Percentiles rank a stretch among this genome's conserved stretches.
These are phyloP conservation scores for Fusarium chlamydosporum DNA, from an alignment of 2,329 filamentous ascomycete genomes.

Conservation along the genomic window DNA sequence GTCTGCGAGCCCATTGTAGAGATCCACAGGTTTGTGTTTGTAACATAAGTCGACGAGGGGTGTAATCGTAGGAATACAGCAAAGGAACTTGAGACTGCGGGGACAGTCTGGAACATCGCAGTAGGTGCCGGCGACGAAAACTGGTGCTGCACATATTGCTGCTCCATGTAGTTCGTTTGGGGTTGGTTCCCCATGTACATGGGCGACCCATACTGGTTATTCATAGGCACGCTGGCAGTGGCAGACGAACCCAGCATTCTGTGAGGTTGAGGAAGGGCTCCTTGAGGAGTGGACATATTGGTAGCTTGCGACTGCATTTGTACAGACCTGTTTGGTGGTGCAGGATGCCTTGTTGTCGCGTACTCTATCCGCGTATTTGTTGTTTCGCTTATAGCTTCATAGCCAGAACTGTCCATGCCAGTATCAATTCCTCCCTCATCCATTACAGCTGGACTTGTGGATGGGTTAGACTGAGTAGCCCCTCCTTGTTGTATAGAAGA, in stretches of 20 bases:
- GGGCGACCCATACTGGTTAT: conserved; percentile 57
- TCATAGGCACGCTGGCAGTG: conserved; percentile 49
- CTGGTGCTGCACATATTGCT: conserved; percentile 53
- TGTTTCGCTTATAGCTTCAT: conserved; percentile 48
- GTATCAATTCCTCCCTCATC: conserved; percentile 41
- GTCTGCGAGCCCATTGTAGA: conserved; percentile 71
- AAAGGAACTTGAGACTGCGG: conserved; percentile 54
- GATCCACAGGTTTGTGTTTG: conserved; percentile 72
- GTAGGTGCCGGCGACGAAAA: conserved; percentile 46
- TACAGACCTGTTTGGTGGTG: conserved; percentile 41
- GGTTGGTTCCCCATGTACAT: conserved; percentile 58
- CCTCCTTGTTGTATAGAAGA: conserved; percentile 14
- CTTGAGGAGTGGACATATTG: conserved; percentile 32
- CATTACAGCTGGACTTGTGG: conserved; percentile 29
- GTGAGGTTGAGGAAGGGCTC: conserved; percentile 41
- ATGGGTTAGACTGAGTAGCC: conserved; percentile 33
- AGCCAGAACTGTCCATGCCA: conserved; percentile 40
- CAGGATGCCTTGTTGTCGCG: conserved; percentile 37
- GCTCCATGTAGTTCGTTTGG: conserved; percentile 56
- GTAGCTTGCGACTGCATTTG: conserved; percentile 46
- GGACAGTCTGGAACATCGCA: conserved; percentile 47
- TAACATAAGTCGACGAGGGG: conserved; percentile 70
- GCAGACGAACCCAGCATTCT: conserved; percentile 49
- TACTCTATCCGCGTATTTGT: conserved; percentile 47
- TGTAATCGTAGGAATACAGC: conserved; percentile 79